A percentile compares a stretch with the other conserved stretches of the same genome.
Conservation (phyloP, 345 rosid species). For the Salix brachista region DNA sequence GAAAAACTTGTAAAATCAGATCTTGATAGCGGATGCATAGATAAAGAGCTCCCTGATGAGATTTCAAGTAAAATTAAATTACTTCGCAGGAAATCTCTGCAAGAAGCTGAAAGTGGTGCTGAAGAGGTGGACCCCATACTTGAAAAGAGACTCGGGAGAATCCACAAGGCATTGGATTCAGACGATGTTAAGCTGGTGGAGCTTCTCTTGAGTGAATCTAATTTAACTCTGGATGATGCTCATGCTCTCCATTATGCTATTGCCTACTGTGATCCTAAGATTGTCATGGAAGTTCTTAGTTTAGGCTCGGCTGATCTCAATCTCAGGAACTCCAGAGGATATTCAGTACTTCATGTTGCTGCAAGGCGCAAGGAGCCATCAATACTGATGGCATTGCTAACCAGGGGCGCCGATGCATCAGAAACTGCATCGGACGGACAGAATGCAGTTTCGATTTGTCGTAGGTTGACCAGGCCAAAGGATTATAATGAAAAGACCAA, state of each 20-base stretch:
- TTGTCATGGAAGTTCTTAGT: neutral
- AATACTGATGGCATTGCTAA: conserved; percentile 30
- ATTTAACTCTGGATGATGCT: neutral
- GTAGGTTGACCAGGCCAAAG: conserved; percentile 38
- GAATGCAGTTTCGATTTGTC: conserved; percentile 36
- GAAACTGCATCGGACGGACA: conserved; percentile 38
- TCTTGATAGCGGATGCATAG: neutral
- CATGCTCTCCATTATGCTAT: neutral
- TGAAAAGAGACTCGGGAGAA: neutral
- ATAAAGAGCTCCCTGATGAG: neutral
- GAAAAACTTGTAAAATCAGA: neutral
- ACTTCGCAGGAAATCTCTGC: neutral
- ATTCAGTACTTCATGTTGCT: conserved; percentile 46
- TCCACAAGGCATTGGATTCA: neutral
- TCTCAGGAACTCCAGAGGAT: conserved; percentile 33
- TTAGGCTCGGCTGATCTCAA: conserved; percentile 16
- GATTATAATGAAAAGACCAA: conserved; percentile 32
- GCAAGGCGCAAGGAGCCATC: conserved; percentile 40
- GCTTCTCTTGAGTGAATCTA: neutral
- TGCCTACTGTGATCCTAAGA: neutral
- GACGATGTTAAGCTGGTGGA: neutral
- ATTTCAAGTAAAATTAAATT: neutral
- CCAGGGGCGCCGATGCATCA: conserved; percentile 31
- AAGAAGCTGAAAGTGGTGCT: neutral
- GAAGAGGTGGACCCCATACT: neutral